Base-by-base conservation (phyloP, 352 stramenopile species). In the Halophytophthora batemanensis region DNA sequence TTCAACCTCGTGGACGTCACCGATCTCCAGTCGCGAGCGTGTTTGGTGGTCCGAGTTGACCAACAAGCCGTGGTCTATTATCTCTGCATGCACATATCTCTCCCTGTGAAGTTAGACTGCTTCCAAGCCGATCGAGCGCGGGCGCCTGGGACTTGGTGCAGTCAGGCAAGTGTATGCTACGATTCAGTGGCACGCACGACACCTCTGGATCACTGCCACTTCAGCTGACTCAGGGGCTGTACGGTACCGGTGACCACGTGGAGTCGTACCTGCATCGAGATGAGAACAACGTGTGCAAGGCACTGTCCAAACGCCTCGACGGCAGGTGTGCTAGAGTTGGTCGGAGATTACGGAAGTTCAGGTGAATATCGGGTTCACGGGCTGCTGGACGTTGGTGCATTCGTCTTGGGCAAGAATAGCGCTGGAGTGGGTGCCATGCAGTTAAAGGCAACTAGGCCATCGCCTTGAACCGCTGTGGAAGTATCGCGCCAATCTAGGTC, bases 161-260 rank as follows among this genome's bases (percentile, higher is more conserved):
- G 15, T 38, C 33, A 13, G 33, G n/a, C 6, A 14, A 38, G 33
- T 13, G 15, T 2, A 59, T 69, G 19, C 56, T 86, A 29, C 80
- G 82, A 2, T 90, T 93, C 50, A 89, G 76, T 13, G 82, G 80
- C 0, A 93, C 79, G 22, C 90, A 90, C 47, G 79, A 93, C 48
- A 87, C 74, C n/a, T 70, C 82, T 38, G 50, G 49, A 1, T 47
- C 87, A 37, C 49, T 88, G 8, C 79, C 79, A 3, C 22, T 71
- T 7, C 74, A 87, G 41, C 62, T 54, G 21, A 64, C 76, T 33
- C 64, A 71, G 22, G 21, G 54, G 2, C 36, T 92, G 7, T 51
- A 57, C 8, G 72, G 50, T 14, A 90, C 81, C 5, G 82, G 90
- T 54, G 78, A 38, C 11, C 33, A 17, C 3, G 33, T 38, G 33